Evolutionary conservation across 73 alveolate genomes (phyloP), one percentile per base, ranked within the genome.

Genomic region (Paramecium sexaurelia): DNA sequence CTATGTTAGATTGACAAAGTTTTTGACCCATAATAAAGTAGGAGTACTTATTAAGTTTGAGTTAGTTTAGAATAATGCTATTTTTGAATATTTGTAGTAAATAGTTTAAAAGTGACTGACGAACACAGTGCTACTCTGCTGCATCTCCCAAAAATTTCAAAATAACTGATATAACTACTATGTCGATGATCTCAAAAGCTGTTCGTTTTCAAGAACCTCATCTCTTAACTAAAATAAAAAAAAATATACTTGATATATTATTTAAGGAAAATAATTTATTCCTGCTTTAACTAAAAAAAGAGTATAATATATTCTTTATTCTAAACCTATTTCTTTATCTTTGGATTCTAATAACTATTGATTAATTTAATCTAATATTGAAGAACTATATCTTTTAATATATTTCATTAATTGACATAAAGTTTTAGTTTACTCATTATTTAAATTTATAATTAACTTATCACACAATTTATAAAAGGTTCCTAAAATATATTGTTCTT

Each of bases 111-210:
- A 13, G 43, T 29, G 11, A 20, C 83, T 2, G 43, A 61, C 26
- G 39, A 61, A 61, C 47, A 29, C 11, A 61, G 43, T 26, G 83
- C 15, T 3, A 61, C 26, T 61, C 83, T 61, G 22, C 47, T 61
- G 22, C 67, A 51, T 61, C 83, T 61, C 4, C 83, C 83, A 61
- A 61, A 61, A 26, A 61, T 61, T 61, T 61, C 83, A n/a, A 61
- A 61, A 61, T 29, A 29, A 61, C 11, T 61, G 2, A 56, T 26
- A 61, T 26, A 61, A 61, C 5, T 8, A 11, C 11, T 4, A 1
- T 26, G 27, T 26, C 7, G 83, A 24, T 26, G 11, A 61, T 1
- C 8, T 61, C 11, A 29, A 29, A 1, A 61, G 20, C 26, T 61
- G 20, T 45, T 61, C 26, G 6, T 61, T 61, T 61, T 45, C 57